Evolutionary conservation across 805 yeast species (phyloP).

Genomic region (Naumovozyma baii): DNA sequence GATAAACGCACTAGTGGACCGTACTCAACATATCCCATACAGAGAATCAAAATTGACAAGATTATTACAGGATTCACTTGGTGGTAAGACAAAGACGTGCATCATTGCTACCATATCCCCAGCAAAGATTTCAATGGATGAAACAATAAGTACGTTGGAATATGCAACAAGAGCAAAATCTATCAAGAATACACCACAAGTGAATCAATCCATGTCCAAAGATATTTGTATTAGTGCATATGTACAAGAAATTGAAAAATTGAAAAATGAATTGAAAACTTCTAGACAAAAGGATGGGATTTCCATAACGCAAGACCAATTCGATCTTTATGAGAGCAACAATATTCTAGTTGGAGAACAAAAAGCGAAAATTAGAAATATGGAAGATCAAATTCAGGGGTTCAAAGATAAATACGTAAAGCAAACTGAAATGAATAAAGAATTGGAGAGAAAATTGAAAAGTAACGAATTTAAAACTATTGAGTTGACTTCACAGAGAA

Average conservation of each 20-base stretch:
- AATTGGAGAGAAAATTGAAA: slow-evolving; percentile 14
- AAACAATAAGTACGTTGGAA: slow-evolving; percentile 70
- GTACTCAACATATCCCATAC: slow-evolving; percentile 66
- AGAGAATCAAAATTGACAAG: slow-evolving; percentile 76
- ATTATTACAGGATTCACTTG: slow-evolving; percentile 70
- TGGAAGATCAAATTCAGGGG: slow-evolving; percentile 39
- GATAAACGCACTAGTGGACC: slow-evolving; percentile 60
- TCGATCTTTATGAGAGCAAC: slow-evolving; percentile 36
- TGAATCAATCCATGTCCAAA: slow-evolving; percentile 50
- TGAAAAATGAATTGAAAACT: slow-evolving; percentile 52
- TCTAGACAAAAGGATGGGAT: slow-evolving; percentile 60
- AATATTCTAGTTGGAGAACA: slow-evolving; percentile 42
- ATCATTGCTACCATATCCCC: slow-evolving; percentile 79
- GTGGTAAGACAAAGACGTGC: slow-evolving; percentile 76
- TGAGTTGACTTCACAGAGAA: slow-evolving; percentile 6
- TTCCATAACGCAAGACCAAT: slow-evolving; percentile 42
- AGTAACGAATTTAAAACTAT: slow-evolving; percentile 7
- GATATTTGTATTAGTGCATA: slow-evolving; percentile 44
- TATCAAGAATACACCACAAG: slow-evolving; percentile 59
- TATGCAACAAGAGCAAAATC: slow-evolving; percentile 78
- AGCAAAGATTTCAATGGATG: slow-evolving; percentile 59
- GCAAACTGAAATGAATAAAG: slow-evolving; percentile 23
- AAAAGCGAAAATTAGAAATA: slow-evolving; percentile 36
- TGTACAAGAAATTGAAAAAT: slow-evolving; percentile 44
- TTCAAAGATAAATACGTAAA: slow-evolving; percentile 35